Evolutionary conservation across 768 basidiomycete genomes (phyloP), one percentile per base, ranked within the genome.

Genomic region (Goffeauzyma gilvescens): DNA sequence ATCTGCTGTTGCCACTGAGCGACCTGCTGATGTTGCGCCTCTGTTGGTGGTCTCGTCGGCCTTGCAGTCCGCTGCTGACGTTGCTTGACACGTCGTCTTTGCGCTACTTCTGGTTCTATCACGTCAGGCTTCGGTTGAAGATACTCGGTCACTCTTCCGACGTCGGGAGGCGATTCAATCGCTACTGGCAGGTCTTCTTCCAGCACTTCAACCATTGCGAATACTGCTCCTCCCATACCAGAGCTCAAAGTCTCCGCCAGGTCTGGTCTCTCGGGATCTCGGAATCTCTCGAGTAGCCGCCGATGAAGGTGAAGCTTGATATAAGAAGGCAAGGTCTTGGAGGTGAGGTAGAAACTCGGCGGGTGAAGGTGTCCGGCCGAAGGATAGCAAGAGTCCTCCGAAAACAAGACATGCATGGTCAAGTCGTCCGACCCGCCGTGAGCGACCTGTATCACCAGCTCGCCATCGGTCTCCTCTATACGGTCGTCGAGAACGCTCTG

Each of bases 291-390:
- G n/a, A 86, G 67, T 15, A 86, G 66, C 20, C 66, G 66, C 4
- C 76, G 71, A 25, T 83, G 69, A n/a, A 93, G 70, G 55, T 89
- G 77, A 4, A 90, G 71, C 17, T 83, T 76, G 42, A 89, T 67
- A 60, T 90, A 90, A 1, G 83, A 72, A 0, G 87, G 73, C 4
- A 79, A 67, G 1, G 73, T 71, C 0, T 65, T 55, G 1, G 82
- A 84, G 1, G 77, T 71, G 41, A 90, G 58, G 58, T 78, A 90
- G 64, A 87, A 73, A 0, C 82, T 74, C 0, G 77, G 72, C 43
- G 75, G 72, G 17, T 56, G 67, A 7, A 52, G 49, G 55, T 63
- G 50, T 6, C 50, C 70, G 45, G 52, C 70, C 54, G 62, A 72
- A 59, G 68, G 68, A 51, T 69, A 68, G 0, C 60, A 60, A 18